Evolutionary conservation across 2,329 filamentous ascomycete genomes (phyloP), one percentile per base, ranked within the genome.

Genomic region (Phoma sp.): DNA sequence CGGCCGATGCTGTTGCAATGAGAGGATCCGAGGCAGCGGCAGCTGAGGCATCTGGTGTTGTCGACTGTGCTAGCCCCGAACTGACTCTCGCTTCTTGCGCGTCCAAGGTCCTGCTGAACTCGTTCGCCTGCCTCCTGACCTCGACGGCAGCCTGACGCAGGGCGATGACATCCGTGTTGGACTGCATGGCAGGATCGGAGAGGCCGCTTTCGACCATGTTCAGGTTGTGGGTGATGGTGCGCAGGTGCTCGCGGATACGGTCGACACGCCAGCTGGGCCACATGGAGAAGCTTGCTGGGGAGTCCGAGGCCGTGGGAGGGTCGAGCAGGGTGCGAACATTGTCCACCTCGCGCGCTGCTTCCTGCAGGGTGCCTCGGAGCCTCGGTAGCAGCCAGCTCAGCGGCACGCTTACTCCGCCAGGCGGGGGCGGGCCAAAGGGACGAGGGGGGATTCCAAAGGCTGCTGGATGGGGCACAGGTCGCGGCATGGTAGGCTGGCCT

Each of bases 291-390:
- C 47, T 15, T 27, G 51, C 33, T 24, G 45, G 39, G 15, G 51
- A 9, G 12, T 52, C 32, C 21, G 66, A 64, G n/a, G 33, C 29
- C 10, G 35, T 36, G 17, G 39, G 38, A 8, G 45, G 45, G 12
- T 31, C 25, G 13, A 73, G 46, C 37, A 74, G 35, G 1, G 59
- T 43, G 12, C 68, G 65, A 4, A 70, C 62, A 44, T 73, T 74
- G 6, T 72, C 69, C 62, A 74, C 67, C 48, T 74, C 70, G 19
- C 64, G 67, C 25, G 66, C 63, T 21, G 70, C 69, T 7, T 57
- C 51, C n/a, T 68, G 63, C 29, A 75, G 53, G 5, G 66, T 61
- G 3, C 24, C 32, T 44, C 67, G 53, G 10, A 72, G 60, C 7
- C 66, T 65, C 7, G 58, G 53, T 9, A 74, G 37, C 15, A 57